Evolutionary conservation across 1,284 basidiomycete genomes (phyloP), one percentile per base, ranked within the genome.

Genomic region (Puccinia triticina): DNA sequence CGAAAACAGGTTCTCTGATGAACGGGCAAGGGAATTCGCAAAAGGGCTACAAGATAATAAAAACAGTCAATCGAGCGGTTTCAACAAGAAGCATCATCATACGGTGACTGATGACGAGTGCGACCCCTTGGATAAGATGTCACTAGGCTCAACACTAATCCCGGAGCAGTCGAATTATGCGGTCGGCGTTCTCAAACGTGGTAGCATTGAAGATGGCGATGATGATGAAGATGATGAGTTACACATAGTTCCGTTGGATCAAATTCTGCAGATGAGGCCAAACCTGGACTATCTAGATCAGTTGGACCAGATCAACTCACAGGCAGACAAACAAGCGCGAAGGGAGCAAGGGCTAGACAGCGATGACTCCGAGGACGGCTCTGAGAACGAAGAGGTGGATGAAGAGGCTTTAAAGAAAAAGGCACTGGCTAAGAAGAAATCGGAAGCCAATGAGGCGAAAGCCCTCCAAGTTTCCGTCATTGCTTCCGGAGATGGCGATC

Each of bases 81-180:
- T 77, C 73, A 83, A 59, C 82, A 84, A 77, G 73, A 72, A 72
- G 43, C 61, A 77, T 75, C 50, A 34, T n/a, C 55, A 48, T 59
- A 10, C 59, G 1, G 12, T 66, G 26, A 72, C 50, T 72, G 79
- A 82, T 16, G 79, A 82, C 59, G 79, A 75, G 18, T 72, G 55
- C 61, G 71, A 82, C 7, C 79, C 83, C 50, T 82, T 86, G 72
- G 83, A 85, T 75, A 84, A 84, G 71, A 86, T 86, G 75, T 81
- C 83, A 34, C 83, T 84, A 26, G 77, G 82, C 0, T 84, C 85
- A 37, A 84, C 84, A 18, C 77, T 83, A 14, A 83, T 86, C 59
- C 86, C 86, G 2, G 86, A 86, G 66, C 84, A 85, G 43, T 85
- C 86, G n/a, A 85, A 84, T 76, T 86, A 86, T 80, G 82, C 84